Base-by-base conservation (phyloP, 2,329 filamentous ascomycete genomes). In the Akanthomyces dipterigenus region DNA sequence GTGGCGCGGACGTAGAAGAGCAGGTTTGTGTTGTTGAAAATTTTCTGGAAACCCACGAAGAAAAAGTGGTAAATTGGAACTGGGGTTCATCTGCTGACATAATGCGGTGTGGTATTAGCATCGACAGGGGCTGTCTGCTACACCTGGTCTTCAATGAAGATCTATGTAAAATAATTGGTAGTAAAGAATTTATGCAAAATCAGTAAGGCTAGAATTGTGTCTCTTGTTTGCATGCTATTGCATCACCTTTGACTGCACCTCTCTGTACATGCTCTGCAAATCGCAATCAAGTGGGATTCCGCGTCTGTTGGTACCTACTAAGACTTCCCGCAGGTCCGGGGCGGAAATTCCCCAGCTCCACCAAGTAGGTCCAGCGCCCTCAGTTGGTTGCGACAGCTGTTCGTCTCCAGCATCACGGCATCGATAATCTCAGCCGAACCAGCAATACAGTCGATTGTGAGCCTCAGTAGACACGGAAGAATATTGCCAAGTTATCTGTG, bases 331-430 rank as follows among this genome's bases (percentile, higher is more conserved):
- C n/a, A 18, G 4, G 7, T 14, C 40, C 48, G 63, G 55, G 56
- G 53, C 63, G 63, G 63, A 64, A 60, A 62, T 64, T 64, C 60
- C 49, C 63, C 60, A 53, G 55, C 38, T 60, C 63, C 60, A 56
- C 49, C 22, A 38, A n/a, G 14, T 55, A 36, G 20, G n/a, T n/a
- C 31, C 28, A 51, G 16, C 14, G 31, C 31, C 28, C 43, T 7
- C 20, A 16, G 34, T 26, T 28, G 12, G 31, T 55, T 48, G 59
- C 53, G 51, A 55, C 50, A 61, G 43, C 51, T 45, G 57, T 60
- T 20, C 40, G 53, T 45, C 34, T n/a, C 8, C 16, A 48, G 43
- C 55, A 38, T 22, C 54, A 46, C n/a, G n/a, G 34, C 34, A 50
- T 40, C 12, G 34, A 60, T 43, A 56, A 16, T 20, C 45, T 5